Conservation (phyloP, 768 basidiomycete species). For the Auricularia cornea region DNA sequence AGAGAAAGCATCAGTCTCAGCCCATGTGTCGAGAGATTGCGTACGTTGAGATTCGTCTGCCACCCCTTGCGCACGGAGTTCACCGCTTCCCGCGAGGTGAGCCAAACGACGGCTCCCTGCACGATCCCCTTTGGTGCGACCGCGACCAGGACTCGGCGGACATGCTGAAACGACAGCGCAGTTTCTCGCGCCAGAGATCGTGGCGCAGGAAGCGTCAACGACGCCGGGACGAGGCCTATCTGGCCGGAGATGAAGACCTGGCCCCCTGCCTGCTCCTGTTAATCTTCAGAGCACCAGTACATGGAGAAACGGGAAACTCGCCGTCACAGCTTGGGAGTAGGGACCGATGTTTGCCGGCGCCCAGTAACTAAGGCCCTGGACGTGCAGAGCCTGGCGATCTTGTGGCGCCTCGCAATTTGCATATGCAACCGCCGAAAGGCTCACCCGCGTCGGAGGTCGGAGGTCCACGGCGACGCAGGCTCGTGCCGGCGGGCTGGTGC, state of each 20-base stretch:
- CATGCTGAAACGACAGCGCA: conserved; percentile 75
- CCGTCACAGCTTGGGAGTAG: conserved; percentile 88
- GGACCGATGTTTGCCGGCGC: conserved; percentile 99
- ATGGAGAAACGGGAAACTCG: conserved; percentile 27
- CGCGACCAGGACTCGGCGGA: conserved; percentile 53
- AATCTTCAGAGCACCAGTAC: neutral
- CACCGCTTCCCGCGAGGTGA: conserved; percentile 22
- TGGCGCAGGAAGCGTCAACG: conserved; percentile 56
- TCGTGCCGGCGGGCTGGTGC: conserved; percentile 83
- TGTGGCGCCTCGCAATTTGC: conserved; percentile 17
- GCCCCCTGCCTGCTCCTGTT: conserved; percentile 48
- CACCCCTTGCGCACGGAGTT: neutral
- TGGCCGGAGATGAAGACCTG: conserved; percentile 90
- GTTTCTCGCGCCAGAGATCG: conserved; percentile 52
- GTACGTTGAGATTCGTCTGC: neutral
- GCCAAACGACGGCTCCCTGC: conserved; percentile 68
- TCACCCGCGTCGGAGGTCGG: conserved; percentile 44
- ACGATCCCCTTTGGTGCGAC: conserved; percentile 53
- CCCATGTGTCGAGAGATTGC: no score
- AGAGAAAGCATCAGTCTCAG: neutral
- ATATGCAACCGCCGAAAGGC: conserved; percentile 79
- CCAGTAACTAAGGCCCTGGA: conserved; percentile 96
- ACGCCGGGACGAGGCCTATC: conserved; percentile 79
- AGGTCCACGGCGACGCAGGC: conserved; percentile 87
- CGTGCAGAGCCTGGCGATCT: conserved; percentile 74